These are phyloP conservation scores for Penicillium nordicum DNA, from an alignment of 2,329 filamentous ascomycete species.

Conservation along the genomic window DNA sequence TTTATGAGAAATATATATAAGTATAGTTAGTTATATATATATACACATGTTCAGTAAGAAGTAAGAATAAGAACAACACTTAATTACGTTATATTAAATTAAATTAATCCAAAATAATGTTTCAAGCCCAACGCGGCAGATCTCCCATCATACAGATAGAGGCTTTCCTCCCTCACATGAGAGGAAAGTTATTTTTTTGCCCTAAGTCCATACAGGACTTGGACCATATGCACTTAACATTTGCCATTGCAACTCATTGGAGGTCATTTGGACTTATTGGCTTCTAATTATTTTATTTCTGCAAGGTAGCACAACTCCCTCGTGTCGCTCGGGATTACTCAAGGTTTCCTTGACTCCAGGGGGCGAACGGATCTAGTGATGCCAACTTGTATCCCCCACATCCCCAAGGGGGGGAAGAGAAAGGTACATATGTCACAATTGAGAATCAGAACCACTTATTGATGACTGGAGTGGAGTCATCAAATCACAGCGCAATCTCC, in stretches of 20 bases:
- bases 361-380: constrained; percentile 18
- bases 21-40: neutral
- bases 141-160: neutral
- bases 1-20: neutral
- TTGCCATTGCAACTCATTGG: neutral
- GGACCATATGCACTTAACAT: neutral
- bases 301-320: constrained; percentile 19
- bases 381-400: constrained; percentile 18
- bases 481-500: neutral
- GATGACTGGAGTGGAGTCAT: neutral
- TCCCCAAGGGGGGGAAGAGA: constrained; percentile 18
- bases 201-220: neutral
- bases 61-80: neutral
- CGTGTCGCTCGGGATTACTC: constrained; percentile 17
- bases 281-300: constrained; percentile 3
- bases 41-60: neutral
- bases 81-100: neutral
- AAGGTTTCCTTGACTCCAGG: constrained; percentile 10
- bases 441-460: neutral
- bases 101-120: neutral
- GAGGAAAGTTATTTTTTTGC: constrained; percentile 1
- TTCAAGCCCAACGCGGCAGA: neutral
- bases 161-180: constrained; percentile 1
- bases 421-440: neutral
- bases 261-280: neutral